Base-by-base conservation (phyloP, 2,329 filamentous ascomycete species). In the Claviceps spartinae region DNA sequence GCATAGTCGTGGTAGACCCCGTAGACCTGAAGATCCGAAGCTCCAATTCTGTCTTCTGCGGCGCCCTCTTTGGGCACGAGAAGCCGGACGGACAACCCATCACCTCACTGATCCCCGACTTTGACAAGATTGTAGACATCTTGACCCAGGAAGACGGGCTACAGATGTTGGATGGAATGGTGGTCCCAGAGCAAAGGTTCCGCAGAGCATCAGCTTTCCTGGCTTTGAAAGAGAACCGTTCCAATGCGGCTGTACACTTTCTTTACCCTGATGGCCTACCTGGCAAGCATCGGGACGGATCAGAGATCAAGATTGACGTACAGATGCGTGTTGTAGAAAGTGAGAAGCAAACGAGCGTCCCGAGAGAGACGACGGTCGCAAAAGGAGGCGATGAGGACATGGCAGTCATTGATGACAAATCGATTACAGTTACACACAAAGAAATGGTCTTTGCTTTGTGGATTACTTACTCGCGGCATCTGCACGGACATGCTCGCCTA, bases 241-340 rank as follows among this genome's bases (percentile, higher is more conserved):
- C 83, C 45, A 88, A 95, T 67, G 85, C 84, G 7, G 78, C 85
- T 0, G 79, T 83, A 2, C 82, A 86, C 43, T 95, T 97, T 64
- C 70, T 95, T 47, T 81, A 85, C 51, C 89, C 93, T 1, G 85
- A 87, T 58, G 93, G 93, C 13, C 73, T 98, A 42, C 81, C 84
- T 5, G 93, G 89, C 1, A 84, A 80, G 61, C 93, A 98, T 65
- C 82, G 90, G 41, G 93, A 98, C 64, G 91, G 93, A 3, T 85
- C 86, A 0, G 87, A 93, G 55, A 84, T 98, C 56, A 91, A 88
- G 67, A 87, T 98, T 38, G 93, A 98, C 64, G 83, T 96, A 34
- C 93, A 98, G 68, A 88, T 98, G 85, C 82, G 93, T 37, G 89
- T 98, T 24, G 90, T 97, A 16, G 88, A 91, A 69, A 95, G 87